Conservation (phyloP, 441 rosid genomes). For the Pelargonium myrrhifolium region DNA sequence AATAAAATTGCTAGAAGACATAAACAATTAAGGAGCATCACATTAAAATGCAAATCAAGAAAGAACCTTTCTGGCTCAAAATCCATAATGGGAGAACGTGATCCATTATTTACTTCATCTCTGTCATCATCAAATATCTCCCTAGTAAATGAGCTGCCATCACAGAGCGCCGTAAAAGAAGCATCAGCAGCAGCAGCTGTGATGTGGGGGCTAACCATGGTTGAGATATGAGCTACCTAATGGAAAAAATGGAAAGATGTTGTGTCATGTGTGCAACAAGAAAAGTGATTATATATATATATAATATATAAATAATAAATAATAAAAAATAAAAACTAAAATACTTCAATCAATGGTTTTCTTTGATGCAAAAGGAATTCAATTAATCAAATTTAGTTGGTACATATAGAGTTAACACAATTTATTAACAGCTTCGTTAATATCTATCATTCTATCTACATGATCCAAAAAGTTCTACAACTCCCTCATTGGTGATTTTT, state of each 20-base stretch:
- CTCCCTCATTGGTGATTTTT: too few species aligned
- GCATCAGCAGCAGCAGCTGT: constrained; percentile 76
- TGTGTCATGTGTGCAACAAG: not conserved
- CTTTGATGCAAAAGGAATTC: not conserved
- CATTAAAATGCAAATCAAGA: constrained; percentile 5
- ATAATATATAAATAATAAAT: not conserved
- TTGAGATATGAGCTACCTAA: constrained; percentile 61
- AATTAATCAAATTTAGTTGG: not conserved
- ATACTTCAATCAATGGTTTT: not conserved
- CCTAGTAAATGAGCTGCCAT: constrained; percentile 62
- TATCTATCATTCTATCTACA: too few species aligned
- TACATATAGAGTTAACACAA: too few species aligned
- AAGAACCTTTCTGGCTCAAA: constrained; percentile 38
- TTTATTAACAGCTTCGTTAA: too few species aligned
- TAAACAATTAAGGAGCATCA: not conserved
- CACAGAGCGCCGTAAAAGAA: constrained; percentile 64
- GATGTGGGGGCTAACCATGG: constrained; percentile 53
- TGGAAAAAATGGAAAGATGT: constrained; percentile 6
- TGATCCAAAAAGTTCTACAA: too few species aligned
- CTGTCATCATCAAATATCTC: constrained; percentile 44
- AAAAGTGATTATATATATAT: not conserved
- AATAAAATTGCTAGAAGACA: constrained; percentile 6
- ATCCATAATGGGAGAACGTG: constrained; percentile 22
- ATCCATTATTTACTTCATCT: constrained; percentile 25
- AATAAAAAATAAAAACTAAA: too few species aligned